Percentiles rank a stretch among this genome's conserved stretches.
These are phyloP conservation scores for Amanita thiersii DNA, from an alignment of 768 basidiomycete genomes.

Conservation along the genomic window DNA sequence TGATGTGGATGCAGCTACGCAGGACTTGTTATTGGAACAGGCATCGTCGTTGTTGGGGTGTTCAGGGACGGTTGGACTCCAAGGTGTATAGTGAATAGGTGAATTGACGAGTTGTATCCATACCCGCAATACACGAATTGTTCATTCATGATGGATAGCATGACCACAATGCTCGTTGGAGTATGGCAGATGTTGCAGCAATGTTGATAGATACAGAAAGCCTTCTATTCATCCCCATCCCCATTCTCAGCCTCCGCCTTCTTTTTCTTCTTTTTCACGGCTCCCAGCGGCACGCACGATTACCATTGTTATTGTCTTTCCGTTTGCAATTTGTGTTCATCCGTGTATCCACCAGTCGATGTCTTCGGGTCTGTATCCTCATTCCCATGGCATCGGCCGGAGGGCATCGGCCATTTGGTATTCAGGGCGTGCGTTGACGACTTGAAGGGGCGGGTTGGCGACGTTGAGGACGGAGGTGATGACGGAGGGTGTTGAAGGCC, in stretches of 20 bases:
- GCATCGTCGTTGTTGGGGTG: no score
- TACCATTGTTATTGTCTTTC: constrained; percentile 21
- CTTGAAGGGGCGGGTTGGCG: constrained; percentile 29
- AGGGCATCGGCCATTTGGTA: constrained; percentile 93
- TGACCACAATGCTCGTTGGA: no score
- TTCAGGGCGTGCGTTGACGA: constrained; percentile 69
- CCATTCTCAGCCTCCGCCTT: constrained; percentile 15
- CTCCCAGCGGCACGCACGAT: constrained; percentile 46
- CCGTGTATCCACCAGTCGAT: constrained; percentile 67
- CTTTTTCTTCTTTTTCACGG: constrained; percentile 31
- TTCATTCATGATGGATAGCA: no score
- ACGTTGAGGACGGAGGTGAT: constrained; percentile 71
- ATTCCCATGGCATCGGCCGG: constrained; percentile 89
- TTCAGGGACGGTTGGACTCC: no score
- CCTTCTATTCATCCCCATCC: constrained; percentile 15
- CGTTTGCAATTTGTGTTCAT: constrained; percentile 22
- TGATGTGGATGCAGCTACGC: constrained; percentile 34
- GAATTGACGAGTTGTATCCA: no score
- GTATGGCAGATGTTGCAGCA: background rate
- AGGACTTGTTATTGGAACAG: constrained; percentile 28
- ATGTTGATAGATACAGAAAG: background rate
- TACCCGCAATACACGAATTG: no score
- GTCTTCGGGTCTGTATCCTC: constrained; percentile 58
- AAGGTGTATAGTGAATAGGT: no score
- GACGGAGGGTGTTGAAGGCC: constrained; percentile 64